Evolutionary conservation across 306 rosid genomes (phyloP).

Genomic region (Cicer bijugum): DNA sequence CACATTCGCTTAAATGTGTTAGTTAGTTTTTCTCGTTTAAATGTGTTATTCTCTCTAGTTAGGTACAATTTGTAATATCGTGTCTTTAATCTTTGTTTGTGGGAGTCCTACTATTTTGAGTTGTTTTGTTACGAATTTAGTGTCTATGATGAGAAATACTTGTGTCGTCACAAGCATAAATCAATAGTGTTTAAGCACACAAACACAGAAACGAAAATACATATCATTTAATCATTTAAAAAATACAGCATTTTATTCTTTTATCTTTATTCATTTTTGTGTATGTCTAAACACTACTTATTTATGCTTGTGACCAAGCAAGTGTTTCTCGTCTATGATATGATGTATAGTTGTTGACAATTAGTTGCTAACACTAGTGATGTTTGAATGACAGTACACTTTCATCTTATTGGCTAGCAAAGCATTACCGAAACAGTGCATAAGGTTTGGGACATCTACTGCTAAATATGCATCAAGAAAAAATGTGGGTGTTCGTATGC

Average conservation of each 20-base stretch:
- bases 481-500: conserved; percentile 92
- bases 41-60: conserved; percentile 23
- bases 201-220: too few relatives aligned
- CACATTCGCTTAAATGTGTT: too few relatives aligned
- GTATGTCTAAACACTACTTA: too few relatives aligned
- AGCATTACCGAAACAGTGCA: conserved; percentile 84
- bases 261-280: too few relatives aligned
- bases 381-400: conserved; percentile 74
- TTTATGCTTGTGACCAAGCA: too few relatives aligned
- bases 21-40: conserved; percentile 16
- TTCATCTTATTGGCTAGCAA: conserved; percentile 92
- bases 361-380: conserved; percentile 44
- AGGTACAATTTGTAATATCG: not conserved
- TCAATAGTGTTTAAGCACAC: too few relatives aligned
- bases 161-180: too few relatives aligned
- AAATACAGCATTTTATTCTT: too few relatives aligned
- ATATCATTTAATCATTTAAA: too few relatives aligned
- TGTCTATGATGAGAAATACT: not conserved
- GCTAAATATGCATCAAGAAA: conserved; percentile 75
- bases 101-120: not conserved
- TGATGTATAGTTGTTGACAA: conserved; percentile 15
- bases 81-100: not conserved
- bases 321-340: not conserved
- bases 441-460: conserved; percentile 70
- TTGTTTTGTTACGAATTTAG: conserved; percentile 34